A percentile compares a stretch with the other conserved stretches of the same genome.
Conservation (phyloP, 2,329 filamentous ascomycete species). For the Corinectria fuckeliana region DNA sequence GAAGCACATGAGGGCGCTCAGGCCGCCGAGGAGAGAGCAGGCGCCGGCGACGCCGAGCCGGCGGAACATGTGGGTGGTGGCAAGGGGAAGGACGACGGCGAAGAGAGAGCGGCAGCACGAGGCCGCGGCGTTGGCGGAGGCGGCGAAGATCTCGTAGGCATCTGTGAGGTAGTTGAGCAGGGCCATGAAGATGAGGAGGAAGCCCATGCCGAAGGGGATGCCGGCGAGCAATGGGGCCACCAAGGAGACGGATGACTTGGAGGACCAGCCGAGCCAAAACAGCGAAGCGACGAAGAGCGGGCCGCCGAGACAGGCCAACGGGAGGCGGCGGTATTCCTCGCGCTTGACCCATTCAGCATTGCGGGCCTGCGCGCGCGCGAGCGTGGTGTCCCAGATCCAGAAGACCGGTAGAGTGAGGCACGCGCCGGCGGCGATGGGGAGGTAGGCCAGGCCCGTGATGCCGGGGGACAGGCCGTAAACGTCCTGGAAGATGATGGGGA, state of each 20-base stretch:
- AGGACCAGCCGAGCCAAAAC: constrained; percentile 69
- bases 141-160: constrained; percentile 71
- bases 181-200: constrained; percentile 68
- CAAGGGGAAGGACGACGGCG: constrained; percentile 72
- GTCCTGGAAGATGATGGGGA: constrained; percentile 70
- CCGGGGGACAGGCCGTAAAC: constrained; percentile 70
- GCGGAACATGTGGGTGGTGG: constrained; percentile 57
- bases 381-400: constrained; percentile 67
- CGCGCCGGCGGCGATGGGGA: constrained; percentile 71
- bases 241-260: constrained; percentile 55
- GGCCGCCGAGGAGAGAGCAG: constrained; percentile 59
- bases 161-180: constrained; percentile 70
- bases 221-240: constrained; percentile 66
- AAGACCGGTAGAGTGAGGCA: constrained; percentile 66
- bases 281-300: constrained; percentile 64
- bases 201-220: constrained; percentile 66
- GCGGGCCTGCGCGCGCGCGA: constrained; percentile 57
- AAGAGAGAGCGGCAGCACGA: constrained; percentile 95
- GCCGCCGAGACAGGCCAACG: constrained; percentile 73
- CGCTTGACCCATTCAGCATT: constrained; percentile 63
- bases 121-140: constrained; percentile 79
- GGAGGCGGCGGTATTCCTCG: constrained; percentile 73
- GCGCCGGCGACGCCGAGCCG: constrained; percentile 55
- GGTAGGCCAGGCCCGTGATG: constrained; percentile 69
- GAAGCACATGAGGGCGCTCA: constrained; percentile 57